Evolutionary conservation across 2,329 filamentous ascomycete genomes (phyloP), one percentile per base, ranked within the genome.

Genomic region (Alternaria angustiovoidea): DNA sequence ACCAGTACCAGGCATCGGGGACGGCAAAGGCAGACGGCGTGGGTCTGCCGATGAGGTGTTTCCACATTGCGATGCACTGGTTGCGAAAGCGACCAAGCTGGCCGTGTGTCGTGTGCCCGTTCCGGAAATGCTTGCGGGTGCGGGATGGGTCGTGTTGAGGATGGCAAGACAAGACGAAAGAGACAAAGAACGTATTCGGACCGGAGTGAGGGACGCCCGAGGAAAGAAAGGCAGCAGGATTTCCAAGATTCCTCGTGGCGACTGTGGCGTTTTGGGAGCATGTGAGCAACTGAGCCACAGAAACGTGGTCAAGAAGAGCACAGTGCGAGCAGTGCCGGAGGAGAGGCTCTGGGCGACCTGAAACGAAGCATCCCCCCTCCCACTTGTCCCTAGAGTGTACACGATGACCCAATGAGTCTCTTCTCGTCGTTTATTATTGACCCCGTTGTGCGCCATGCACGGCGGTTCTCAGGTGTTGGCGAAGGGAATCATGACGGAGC

Each of bases 391-490:
- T 57, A 32, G 28, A 24, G 30, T 12, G 55, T 43, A 14, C 54
- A 49, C 7, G 38, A 75, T 74, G 68, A 54, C 64, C 67, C 66
- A 56, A 79, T 80, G 78, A 80, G 73, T 68, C 64, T 79, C 56
- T 71, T 81, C 42, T 76, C 76, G 48, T 78, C 77, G 14, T 78
- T 79, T 56, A 70, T 80, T 65, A 73, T 80, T 63, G 77, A 78
- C 48, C 78, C 78, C 42, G 75, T 79, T 36, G 74, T 79, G 61
- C 75, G 78, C 42, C 76, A 78, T 60, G 77, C 75, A 18, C 75
- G 78, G 30, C 74, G 78, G 34, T 75, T 80, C 58, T 80, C 77
- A 36, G 70, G 70, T 49, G 57, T 56, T 46, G 60, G 62, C 54
- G 64, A 61, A 53, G 62, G 61, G 58, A 65, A 53, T 58, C 54